Percentiles rank a stretch among this genome's conserved stretches.
Conservation (phyloP, 1,139 yeast species). For the Pichia sp. region DNA sequence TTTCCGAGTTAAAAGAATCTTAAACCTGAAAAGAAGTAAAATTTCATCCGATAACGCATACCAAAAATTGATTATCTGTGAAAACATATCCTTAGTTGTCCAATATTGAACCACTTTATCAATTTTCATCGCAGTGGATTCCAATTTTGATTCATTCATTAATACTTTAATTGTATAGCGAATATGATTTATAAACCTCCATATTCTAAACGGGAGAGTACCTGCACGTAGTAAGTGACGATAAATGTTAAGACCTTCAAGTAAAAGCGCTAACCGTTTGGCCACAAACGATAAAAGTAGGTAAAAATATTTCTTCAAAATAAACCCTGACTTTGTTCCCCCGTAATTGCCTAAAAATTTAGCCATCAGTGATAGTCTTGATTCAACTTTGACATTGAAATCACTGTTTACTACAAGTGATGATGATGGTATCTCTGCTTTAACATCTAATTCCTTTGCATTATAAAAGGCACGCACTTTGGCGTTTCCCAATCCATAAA, state of each 20-base stretch:
- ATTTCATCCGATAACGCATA: slow-evolving; percentile 60
- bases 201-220: slow-evolving; percentile 54
- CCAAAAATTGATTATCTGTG: slow-evolving; percentile 47
- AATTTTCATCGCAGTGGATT: slow-evolving; percentile 14
- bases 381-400: no score
- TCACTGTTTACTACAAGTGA: no score
- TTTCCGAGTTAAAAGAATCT: slow-evolving; percentile 38
- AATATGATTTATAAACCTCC: slow-evolving; percentile 21
- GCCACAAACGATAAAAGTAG: slow-evolving; percentile 24
- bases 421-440: no score
- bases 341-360: neutral
- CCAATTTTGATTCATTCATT: slow-evolving; percentile 7
- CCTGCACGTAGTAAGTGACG: slow-evolving; percentile 70
- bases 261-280: slow-evolving; percentile 38
- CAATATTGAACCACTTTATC: slow-evolving; percentile 26
- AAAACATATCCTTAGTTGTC: slow-evolving; percentile 37
- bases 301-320: neutral
- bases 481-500: slow-evolving; percentile 10
- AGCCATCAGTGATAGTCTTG: no score
- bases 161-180: slow-evolving; percentile 10
- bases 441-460: neutral
- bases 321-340: neutral
- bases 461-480: no score
- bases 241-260: slow-evolving; percentile 48
- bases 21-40: slow-evolving; percentile 45